These are phyloP conservation scores for Pholiota conissans DNA, from an alignment of 768 basidiomycete genomes.

Conservation along the genomic window DNA sequence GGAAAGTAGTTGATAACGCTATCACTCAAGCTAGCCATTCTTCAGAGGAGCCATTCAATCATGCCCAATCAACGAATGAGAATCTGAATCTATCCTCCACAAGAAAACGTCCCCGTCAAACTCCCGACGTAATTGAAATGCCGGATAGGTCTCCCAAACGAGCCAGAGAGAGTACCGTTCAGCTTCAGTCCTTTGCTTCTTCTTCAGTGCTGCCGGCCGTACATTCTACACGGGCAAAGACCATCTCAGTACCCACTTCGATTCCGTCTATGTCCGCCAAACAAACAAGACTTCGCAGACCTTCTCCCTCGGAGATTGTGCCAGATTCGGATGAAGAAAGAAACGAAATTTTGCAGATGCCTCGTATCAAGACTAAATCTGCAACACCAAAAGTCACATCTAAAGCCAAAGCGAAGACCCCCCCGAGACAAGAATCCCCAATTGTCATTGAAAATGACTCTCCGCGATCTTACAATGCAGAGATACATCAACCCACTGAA, in stretches of 20 bases:
- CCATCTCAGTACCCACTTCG: background rate
- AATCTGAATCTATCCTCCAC: background rate
- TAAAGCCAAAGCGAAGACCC: background rate
- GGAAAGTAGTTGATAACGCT: background rate
- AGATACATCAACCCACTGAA: too few species aligned
- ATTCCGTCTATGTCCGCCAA: background rate
- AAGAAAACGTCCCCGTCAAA: background rate
- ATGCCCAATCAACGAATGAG: background rate
- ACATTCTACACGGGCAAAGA: background rate
- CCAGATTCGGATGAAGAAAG: slow-evolving; percentile 34
- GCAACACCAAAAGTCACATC: background rate
- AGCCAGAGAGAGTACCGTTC: background rate
- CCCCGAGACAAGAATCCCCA: background rate
- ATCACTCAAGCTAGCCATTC: background rate
- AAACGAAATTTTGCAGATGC: background rate
- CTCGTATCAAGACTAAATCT: background rate
- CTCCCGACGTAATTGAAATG: background rate
- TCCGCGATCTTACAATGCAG: too few species aligned
- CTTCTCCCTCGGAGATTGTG: slow-evolving; percentile 25
- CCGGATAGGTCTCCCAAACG: slow-evolving; percentile 5
- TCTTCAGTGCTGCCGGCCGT: background rate
- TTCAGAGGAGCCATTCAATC: background rate
- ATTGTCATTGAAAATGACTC: background rate
- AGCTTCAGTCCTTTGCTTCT: background rate
- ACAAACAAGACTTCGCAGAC: slow-evolving; percentile 8